Conservation (phyloP, 305 asterid species). For the Fraxinus xanthoxyloides region DNA sequence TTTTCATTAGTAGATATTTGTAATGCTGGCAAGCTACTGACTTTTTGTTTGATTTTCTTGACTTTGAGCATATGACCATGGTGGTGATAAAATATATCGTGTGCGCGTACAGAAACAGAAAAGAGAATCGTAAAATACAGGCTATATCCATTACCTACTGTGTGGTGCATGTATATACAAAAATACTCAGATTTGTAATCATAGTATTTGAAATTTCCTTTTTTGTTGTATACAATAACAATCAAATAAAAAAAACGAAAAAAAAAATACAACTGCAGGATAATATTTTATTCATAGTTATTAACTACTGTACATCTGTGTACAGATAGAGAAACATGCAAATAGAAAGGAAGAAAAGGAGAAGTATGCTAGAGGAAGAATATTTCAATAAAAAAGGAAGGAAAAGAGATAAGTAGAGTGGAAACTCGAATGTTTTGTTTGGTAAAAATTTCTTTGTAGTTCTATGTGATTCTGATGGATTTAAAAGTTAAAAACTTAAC, state of each 20-base stretch:
- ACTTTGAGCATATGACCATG: neutral
- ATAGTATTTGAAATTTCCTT: neutral
- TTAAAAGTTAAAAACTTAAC: neutral
- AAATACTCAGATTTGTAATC: neutral
- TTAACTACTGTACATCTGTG: neutral
- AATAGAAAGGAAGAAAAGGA: neutral
- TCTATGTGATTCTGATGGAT: neutral
- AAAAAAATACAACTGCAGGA: neutral
- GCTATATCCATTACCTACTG: neutral
- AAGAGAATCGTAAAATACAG: neutral
- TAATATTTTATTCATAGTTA: neutral
- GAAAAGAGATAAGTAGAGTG: neutral
- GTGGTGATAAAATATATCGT: neutral
- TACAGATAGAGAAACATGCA: neutral
- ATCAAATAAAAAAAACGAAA: neutral
- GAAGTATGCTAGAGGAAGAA: neutral
- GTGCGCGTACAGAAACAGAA: neutral
- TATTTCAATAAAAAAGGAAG: neutral
- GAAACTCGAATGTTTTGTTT: neutral
- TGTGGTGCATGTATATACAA: neutral
- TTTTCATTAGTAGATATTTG: neutral
- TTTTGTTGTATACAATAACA: neutral
- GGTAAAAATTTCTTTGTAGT: neutral
- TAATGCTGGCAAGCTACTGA: neutral
- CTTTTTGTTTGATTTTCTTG: neutral